These are phyloP conservation scores for Hypoxylon sp. DNA, from an alignment of 2,329 filamentous ascomycete species.

Conservation along the genomic window DNA sequence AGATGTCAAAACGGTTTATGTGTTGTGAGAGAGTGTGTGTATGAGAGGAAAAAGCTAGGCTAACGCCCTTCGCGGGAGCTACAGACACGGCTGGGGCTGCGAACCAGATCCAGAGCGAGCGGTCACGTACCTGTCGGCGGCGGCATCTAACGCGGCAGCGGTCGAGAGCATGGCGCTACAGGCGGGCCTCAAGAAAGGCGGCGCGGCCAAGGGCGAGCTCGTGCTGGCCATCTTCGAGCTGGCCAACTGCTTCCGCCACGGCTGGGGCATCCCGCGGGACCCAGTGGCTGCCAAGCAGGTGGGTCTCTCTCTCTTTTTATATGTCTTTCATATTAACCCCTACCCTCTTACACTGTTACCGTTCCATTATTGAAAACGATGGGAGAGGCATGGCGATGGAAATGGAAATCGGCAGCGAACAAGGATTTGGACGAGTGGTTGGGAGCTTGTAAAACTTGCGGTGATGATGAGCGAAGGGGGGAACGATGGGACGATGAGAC, in stretches of 20 bases:
- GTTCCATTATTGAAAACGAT: conserved; percentile 33
- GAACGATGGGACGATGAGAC: neutral
- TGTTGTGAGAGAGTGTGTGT: neutral
- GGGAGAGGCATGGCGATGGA: conserved; percentile 1
- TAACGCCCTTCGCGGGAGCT: conserved; percentile 37
- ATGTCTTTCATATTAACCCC: neutral
- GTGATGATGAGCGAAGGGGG: neutral
- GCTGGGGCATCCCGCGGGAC: conserved; percentile 91
- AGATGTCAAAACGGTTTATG: conserved; percentile 20
- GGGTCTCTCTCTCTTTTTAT: conserved; percentile 44
- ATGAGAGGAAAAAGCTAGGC: conserved; percentile 20
- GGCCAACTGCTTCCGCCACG: conserved; percentile 91
- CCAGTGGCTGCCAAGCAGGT: conserved; percentile 83
- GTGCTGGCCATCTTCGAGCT: conserved; percentile 97
- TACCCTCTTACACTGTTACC: conserved; percentile 22
- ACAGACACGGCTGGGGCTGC: conserved; percentile 93
- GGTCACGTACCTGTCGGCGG: conserved; percentile 85
- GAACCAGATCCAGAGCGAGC: conserved; percentile 76
- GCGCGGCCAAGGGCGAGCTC: conserved; percentile 93
- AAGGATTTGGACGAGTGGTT: neutral
- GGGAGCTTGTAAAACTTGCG: neutral
- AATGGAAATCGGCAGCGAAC: neutral
- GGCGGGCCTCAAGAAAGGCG: conserved; percentile 91
- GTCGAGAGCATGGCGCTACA: conserved; percentile 87
- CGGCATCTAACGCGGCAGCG: conserved; percentile 88